These are phyloP conservation scores for Lathyrus aphaca DNA, from an alignment of 306 rosid species.

Conservation along the genomic window DNA sequence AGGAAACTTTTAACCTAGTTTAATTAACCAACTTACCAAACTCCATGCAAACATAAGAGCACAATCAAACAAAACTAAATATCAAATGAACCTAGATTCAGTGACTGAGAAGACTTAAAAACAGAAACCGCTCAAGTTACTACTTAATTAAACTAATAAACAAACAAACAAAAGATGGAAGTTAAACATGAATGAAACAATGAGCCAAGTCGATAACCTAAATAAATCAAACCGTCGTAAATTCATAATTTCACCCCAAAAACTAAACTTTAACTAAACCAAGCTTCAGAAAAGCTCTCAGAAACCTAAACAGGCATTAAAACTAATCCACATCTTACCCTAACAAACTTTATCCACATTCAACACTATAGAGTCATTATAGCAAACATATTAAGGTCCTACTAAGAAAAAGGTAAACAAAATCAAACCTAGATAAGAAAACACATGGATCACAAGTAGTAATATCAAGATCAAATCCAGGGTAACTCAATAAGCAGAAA, in stretches of 20 bases:
- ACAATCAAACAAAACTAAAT: conserved; percentile 22
- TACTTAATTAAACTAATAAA: background rate
- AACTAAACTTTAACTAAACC: conserved; percentile 34
- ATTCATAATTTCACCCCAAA: conserved; percentile 24
- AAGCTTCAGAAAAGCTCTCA: conserved; percentile 37
- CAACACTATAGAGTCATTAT: conserved; percentile 39
- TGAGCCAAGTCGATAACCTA: conserved; percentile 32
- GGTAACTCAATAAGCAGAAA: conserved; percentile 23
- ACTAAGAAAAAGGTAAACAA: too few relatives aligned
- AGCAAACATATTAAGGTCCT: conserved; percentile 34
- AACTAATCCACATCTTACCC: conserved; percentile 39
- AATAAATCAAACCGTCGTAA: conserved; percentile 20
- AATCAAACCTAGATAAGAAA: conserved; percentile 40
- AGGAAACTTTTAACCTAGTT: conserved; percentile 20
- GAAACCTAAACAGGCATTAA: conserved; percentile 31
- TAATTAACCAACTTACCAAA: conserved; percentile 18
- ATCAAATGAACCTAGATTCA: conserved; percentile 31
- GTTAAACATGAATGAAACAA: background rate
- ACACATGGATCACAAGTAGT: conserved; percentile 51
- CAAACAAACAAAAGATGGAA: background rate
- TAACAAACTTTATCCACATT: conserved; percentile 48
- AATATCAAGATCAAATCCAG: conserved; percentile 44
- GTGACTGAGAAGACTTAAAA: conserved; percentile 25
- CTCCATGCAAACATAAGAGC: conserved; percentile 16
- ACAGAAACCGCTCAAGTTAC: conserved; percentile 33